Evolutionary conservation across 2,329 filamentous ascomycete genomes (phyloP), one percentile per base, ranked within the genome.

Genomic region (Fusarium avenaceum): DNA sequence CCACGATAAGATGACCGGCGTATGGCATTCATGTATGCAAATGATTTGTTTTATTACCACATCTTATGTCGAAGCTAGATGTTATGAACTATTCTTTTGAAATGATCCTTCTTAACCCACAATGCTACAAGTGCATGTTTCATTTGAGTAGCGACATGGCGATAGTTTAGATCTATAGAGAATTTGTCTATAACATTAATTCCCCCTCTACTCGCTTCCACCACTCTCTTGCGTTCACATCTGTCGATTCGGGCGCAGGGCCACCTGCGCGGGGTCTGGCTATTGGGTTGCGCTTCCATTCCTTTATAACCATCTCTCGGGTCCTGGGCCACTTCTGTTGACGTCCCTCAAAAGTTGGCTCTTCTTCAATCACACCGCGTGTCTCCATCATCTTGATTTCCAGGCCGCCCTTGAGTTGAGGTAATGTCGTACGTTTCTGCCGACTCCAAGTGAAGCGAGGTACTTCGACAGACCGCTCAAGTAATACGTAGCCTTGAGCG

Each of bases 171-270:
- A 51, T 59, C 32, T 49, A 17, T 17, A 30, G 7, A n/a, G 39
- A n/a, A 4, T 10, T 20, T 30, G 15, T 19, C 66, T 76, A 80
- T 42, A 66, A 61, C 57, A 75, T 70, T 62, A 80, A 19, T 39
- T 80, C 75, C n/a, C 69, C 56, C 49, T 73, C 74, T 30, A 80
- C 8, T 14, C 39, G 67, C 13, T 62, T 43, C 75, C 78, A 78
- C 76, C 77, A 80, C 22, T 32, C 46, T 9, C 50, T 61, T 6
- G 55, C 63, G 19, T 57, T 42, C 32, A 53, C 68, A 17, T 61
- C 60, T 19, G 53, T 64, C 1, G 67, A 65, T 28, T 56, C 57
- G 3, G 76, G 76, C 20, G 75, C 56, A 22, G 46, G 47, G 2
- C 72, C 73, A 4, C 57, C n/a, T 13, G 48, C 48, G 17, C 63